Evolutionary conservation across 306 rosid genomes (phyloP).

Genomic region (barrel medic (Medicago truncatula)): DNA sequence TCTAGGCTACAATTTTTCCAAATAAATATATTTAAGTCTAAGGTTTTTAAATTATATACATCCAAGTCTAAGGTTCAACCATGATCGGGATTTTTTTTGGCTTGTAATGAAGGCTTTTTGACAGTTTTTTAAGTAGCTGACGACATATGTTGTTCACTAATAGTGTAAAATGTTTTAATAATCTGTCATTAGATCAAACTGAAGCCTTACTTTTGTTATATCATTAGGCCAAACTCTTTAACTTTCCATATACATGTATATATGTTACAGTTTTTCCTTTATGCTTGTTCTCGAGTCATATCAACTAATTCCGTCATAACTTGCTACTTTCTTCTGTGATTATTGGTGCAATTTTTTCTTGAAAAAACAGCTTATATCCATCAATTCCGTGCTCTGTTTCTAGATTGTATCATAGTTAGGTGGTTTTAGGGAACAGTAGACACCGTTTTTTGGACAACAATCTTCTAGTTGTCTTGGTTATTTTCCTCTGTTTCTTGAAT

Average conservation of each 20-base stretch:
- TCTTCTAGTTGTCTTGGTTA: background rate
- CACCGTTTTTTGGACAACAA: background rate
- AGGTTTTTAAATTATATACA: background rate
- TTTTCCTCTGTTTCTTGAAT: conserved; percentile 24
- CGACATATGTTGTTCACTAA: background rate
- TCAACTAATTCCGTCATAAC: no score
- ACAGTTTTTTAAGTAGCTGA: conserved; percentile 8
- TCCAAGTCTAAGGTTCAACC: background rate
- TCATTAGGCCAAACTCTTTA: background rate
- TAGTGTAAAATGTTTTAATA: background rate
- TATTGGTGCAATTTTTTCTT: no score
- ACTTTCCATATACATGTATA: conserved; percentile 21
- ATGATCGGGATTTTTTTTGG: background rate
- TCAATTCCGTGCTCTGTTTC: no score
- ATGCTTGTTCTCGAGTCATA: no score
- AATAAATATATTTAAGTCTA: conserved; percentile 13
- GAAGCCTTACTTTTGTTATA: conserved; percentile 25
- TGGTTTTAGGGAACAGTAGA: background rate
- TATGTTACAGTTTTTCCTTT: conserved; percentile 1
- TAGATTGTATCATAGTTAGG: no score
- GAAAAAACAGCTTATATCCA: no score
- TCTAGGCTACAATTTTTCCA: background rate
- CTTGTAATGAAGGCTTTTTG: background rate
- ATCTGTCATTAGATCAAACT: background rate
- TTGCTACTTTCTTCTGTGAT: no score